These are phyloP conservation scores for Porogramme epimiltina DNA, from an alignment of 1,284 basidiomycete species.

Conservation along the genomic window DNA sequence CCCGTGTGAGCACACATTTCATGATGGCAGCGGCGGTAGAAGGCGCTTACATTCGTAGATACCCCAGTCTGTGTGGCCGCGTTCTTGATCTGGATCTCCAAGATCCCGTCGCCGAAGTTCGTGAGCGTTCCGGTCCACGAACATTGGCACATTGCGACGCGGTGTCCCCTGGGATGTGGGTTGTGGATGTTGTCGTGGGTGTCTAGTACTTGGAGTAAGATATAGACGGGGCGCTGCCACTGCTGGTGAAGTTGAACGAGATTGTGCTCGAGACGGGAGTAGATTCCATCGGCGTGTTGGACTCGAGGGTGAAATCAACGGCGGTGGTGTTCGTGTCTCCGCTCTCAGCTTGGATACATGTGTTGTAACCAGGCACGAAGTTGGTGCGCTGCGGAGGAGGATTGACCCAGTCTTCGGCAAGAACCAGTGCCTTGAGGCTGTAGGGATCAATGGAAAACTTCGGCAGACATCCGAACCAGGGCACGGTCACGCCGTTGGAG, in stretches of 20 bases:
- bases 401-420: conserved; percentile 61
- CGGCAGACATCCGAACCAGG: conserved; percentile 75
- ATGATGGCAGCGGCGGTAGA: conserved; percentile 4
- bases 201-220: conserved; percentile 48
- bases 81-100: conserved; percentile 70
- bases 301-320: conserved; percentile 75
- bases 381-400: conserved; percentile 75
- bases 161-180: conserved; percentile 53
- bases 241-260: conserved; percentile 67
- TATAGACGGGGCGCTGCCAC: conserved; percentile 57
- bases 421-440: conserved; percentile 83
- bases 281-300: conserved; percentile 79
- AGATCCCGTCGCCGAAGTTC: conserved; percentile 79
- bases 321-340: conserved; percentile 58
- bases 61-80: conserved; percentile 46
- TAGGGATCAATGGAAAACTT: conserved; percentile 70
- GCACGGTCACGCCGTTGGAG: conserved; percentile 53
- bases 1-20: not conserved
- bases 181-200: conserved; percentile 46
- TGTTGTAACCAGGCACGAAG: conserved; percentile 85
- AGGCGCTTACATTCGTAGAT: conserved; percentile 54
- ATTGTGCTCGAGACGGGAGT: conserved; percentile 61
- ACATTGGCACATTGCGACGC: conserved; percentile 64
- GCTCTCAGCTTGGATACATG: conserved; percentile 56
- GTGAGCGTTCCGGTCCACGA: conserved; percentile 76